Percentiles rank a stretch among this genome's conserved stretches.
Evolutionary conservation across 2,329 filamentous ascomycete species (phyloP).

Genomic region (Calycina herbarum): DNA sequence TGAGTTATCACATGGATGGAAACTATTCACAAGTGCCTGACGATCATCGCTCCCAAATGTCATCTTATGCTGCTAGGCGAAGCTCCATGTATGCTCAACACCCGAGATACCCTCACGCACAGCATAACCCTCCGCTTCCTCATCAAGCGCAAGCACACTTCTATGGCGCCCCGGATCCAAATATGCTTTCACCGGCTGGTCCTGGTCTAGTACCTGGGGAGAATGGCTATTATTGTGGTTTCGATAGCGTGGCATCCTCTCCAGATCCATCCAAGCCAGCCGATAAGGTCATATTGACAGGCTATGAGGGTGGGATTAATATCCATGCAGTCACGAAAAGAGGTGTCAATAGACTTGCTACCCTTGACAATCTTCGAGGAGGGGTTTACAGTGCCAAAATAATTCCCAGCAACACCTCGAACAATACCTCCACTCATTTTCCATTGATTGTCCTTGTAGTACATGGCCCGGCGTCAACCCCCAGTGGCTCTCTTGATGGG

Average conservation of each 20-base stretch:
- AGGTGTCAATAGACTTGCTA: slow-evolving; percentile 67
- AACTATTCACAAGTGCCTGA: slow-evolving; percentile 41
- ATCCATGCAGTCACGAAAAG: slow-evolving; percentile 72
- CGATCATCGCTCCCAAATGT: slow-evolving; percentile 49
- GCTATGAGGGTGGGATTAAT: slow-evolving; percentile 78
- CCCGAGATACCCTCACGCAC: slow-evolving; percentile 41
- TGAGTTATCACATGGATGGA: slow-evolving; percentile 51
- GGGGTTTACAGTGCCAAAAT: slow-evolving; percentile 82
- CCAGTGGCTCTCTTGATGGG: slow-evolving; percentile 26
- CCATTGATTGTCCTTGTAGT: slow-evolving; percentile 79
- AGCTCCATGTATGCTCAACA: slow-evolving; percentile 55
- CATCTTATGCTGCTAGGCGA: slow-evolving; percentile 44
- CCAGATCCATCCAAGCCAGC: slow-evolving; percentile 34
- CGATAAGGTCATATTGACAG: slow-evolving; percentile 71
- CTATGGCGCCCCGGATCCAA: slow-evolving; percentile 72
- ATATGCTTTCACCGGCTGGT: slow-evolving; percentile 53
- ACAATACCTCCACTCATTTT: slow-evolving; percentile 56
- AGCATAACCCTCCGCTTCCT: slow-evolving; percentile 62
- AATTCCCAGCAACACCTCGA: slow-evolving; percentile 63
- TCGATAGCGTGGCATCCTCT: slow-evolving; percentile 65
- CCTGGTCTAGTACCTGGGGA: slow-evolving; percentile 62
- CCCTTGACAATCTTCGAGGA: slow-evolving; percentile 75
- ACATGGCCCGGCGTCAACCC: slow-evolving; percentile 67
- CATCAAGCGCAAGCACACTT: slow-evolving; percentile 77
- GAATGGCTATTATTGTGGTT: slow-evolving; percentile 75